Evolutionary conservation across 768 basidiomycete genomes (phyloP).

Genomic region (Termitomyces sp.): DNA sequence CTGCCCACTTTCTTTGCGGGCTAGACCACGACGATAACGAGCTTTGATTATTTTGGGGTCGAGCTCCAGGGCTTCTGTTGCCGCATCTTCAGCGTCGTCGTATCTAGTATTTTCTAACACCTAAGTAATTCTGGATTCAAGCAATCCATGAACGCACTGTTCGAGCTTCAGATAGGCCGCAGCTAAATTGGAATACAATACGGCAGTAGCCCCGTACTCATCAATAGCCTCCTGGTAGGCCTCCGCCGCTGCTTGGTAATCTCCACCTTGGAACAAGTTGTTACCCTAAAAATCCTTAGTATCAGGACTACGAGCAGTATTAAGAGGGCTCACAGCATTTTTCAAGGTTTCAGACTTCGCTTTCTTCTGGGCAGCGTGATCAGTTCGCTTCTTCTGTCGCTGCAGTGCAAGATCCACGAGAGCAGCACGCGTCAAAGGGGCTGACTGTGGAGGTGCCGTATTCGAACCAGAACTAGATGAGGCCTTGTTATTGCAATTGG

Average conservation of each 20-base stretch:
- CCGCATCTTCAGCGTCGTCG: conserved; percentile 35
- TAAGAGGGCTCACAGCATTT: conserved; percentile 7
- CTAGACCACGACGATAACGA: conserved; percentile 36
- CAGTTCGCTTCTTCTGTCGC: conserved; percentile 9
- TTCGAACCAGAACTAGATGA: background rate
- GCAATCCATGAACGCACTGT: conserved; percentile 19
- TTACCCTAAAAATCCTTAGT: conserved; percentile 27
- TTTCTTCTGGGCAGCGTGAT: conserved; percentile 6
- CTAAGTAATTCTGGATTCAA: background rate
- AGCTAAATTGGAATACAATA: conserved; percentile 33
- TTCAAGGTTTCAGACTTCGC: conserved; percentile 5
- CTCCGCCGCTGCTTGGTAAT: conserved; percentile 26
- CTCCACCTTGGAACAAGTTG: conserved; percentile 25
- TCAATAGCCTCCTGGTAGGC: conserved; percentile 27
- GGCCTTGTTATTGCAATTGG: background rate
- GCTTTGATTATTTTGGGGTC: conserved; percentile 34
- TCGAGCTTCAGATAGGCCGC: conserved; percentile 34
- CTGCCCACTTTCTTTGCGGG: conserved; percentile 25
- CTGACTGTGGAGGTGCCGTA: background rate
- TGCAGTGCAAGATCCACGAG: conserved; percentile 5
- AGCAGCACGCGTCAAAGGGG: conserved; percentile 6
- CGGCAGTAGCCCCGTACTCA: conserved; percentile 29
- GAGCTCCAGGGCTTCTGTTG: conserved; percentile 31
- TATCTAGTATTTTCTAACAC: conserved; percentile 24
- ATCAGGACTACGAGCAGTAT: background rate